Evolutionary conservation across 2,329 filamentous ascomycete genomes (phyloP).

Genomic region (Aspergillus fructus): DNA sequence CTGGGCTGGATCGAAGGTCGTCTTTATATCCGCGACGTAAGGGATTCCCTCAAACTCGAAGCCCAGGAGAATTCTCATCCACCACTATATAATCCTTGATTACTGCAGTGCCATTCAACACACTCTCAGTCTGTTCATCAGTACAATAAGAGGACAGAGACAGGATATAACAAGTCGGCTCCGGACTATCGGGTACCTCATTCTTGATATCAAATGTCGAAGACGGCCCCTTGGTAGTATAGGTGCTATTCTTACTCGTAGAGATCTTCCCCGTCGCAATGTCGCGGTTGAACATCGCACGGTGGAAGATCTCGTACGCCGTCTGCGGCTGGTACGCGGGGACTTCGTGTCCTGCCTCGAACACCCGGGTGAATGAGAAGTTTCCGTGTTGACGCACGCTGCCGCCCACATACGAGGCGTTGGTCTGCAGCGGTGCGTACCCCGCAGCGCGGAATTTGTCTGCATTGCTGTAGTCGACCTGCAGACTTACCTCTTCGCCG

Average conservation of each 20-base stretch:
- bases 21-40: background rate
- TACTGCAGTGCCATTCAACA: constrained; percentile 46
- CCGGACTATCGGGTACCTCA: constrained; percentile 39
- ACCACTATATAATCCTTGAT: constrained; percentile 50
- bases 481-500: constrained; percentile 53
- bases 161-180: constrained; percentile 48
- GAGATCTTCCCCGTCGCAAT: constrained; percentile 54
- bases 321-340: constrained; percentile 57
- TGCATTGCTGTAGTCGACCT: constrained; percentile 47
- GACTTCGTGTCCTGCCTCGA: constrained; percentile 50
- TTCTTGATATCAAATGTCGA: constrained; percentile 49
- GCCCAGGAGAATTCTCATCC: constrained; percentile 19
- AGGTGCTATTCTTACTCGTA: constrained; percentile 34
- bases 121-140: constrained; percentile 42
- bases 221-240: constrained; percentile 40
- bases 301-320: constrained; percentile 54
- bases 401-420: constrained; percentile 46
- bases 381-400: constrained; percentile 49
- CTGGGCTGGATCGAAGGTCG: background rate
- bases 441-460: constrained; percentile 50
- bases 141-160: constrained; percentile 42
- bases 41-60: background rate
- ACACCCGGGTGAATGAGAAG: constrained; percentile 51
- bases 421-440: constrained; percentile 47
- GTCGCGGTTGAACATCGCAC: constrained; percentile 52